A percentile compares a stretch with the other conserved stretches of the same genome.
phyloP scores from a whole-genome alignment of 176 grass and related monocot genomes.

The Oropetium thomaeum region DNA sequence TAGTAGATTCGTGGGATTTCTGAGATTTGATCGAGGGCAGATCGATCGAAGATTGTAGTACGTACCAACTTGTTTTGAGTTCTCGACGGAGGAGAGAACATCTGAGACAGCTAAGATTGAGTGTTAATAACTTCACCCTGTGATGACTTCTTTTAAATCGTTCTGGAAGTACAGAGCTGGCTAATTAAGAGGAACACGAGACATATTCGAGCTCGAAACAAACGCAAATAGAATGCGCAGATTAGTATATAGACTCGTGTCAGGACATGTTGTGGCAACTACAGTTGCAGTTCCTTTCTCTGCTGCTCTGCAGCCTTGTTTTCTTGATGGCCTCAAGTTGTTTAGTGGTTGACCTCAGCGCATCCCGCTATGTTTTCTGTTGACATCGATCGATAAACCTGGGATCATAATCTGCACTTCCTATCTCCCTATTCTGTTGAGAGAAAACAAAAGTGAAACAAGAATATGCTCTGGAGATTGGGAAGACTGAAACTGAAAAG shows the following conservation, averaged over 20 bases:
- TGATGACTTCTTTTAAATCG: constrained; percentile 28
- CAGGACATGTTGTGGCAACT: constrained; percentile 25
- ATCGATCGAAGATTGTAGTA: constrained; percentile 11
- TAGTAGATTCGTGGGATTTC: constrained; percentile 8
- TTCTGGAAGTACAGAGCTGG: constrained; percentile 28
- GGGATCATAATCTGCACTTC: constrained; percentile 6
- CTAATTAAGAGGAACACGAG: constrained; percentile 15
- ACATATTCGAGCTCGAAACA: background rate
- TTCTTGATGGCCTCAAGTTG: constrained; percentile 4
- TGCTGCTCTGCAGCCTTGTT: constrained; percentile 1
- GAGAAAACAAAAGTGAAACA: constrained; percentile 11
- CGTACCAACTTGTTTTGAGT: constrained; percentile 27
- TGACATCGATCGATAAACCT: constrained; percentile 18
- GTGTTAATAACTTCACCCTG: background rate
- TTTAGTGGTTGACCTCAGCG: constrained; percentile 44
- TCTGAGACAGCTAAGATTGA: constrained; percentile 27
- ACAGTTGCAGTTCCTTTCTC: constrained; percentile 18
- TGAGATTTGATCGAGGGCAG: constrained; percentile 14
- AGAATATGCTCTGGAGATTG: background rate
- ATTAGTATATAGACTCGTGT: constrained; percentile 8
- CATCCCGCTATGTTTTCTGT: background rate
- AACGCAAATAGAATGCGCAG: background rate
- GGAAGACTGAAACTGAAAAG: background rate
- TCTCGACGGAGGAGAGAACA: constrained; percentile 28
- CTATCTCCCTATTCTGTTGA: background rate